Base-by-base conservation (phyloP, 371 early-diverging fungal species). In the Mucor piriformis region DNA sequence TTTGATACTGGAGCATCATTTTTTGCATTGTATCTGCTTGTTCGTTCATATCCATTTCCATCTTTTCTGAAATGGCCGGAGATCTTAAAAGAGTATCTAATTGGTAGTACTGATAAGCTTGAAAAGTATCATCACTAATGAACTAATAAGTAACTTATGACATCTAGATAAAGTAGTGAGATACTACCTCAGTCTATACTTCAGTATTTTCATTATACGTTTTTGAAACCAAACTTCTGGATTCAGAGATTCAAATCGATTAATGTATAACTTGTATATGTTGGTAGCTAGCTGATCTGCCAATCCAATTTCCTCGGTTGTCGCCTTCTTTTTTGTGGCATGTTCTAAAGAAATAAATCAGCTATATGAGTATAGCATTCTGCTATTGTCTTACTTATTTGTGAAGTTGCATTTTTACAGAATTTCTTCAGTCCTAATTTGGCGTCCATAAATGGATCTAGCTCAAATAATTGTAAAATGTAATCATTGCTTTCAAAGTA, bases 121-220 rank as follows among this genome's bases (percentile, higher is more conserved):
- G 13, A 15, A 40, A 24, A 18, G 43, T 43, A n/a, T 29, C 13
- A 4, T 21, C 42, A 27, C 54, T 53, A 7, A 23, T 21, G 6
- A 16, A 7, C 1, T 12, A 3, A 32, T 20, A 4, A 15, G 21
- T 8, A 23, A 10, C 2, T 13, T 24, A 34, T 35, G 8, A 29
- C 29, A 29, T 29, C n/a, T 29, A 8, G 8, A 29, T 29, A 6
- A 6, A 6, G 8, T 29, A 0, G 29, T 35, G 10, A 13, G n/a
- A 16, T n/a, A n/a, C 49, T 38, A 57, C 57, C 50, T 50, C 38
- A 58, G 27, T 13, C 42, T 50, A 24, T 21, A 3, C 18, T 42
- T 32, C 7, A 50, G 32, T 21, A 58, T 38, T n/a, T 58, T 25
- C n/a, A 35, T 24, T 0, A 58, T 20, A 21, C 20, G 0, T 12